phyloP scores from a whole-genome alignment of 805 yeast genomes.

The Vanderwaltozyma yarrowii region DNA sequence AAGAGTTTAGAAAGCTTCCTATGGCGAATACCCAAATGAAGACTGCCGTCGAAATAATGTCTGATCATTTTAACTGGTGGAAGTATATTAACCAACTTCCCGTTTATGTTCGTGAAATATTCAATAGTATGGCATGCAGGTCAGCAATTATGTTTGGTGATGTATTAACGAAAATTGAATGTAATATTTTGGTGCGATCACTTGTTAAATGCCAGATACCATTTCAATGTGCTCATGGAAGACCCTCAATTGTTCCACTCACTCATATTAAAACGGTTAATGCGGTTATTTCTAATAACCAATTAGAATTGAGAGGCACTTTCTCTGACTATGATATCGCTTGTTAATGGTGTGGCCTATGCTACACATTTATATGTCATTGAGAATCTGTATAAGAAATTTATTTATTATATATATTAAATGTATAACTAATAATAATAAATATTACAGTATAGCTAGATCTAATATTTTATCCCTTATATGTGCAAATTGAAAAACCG shows the following conservation, averaged over 20 bases:
- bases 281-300: background rate
- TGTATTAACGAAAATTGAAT: constrained; percentile 32
- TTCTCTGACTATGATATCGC: background rate
- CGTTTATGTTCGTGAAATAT: constrained; percentile 35
- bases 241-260: constrained; percentile 61
- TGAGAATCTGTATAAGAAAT: background rate
- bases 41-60: background rate
- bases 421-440: background rate
- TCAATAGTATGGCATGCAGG: constrained; percentile 58
- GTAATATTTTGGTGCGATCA: constrained; percentile 33
- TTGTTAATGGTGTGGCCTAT: background rate
- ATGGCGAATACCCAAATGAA: background rate
- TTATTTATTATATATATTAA: too few species aligned
- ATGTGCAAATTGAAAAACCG: constrained; percentile 2
- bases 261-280: background rate
- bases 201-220: constrained; percentile 48
- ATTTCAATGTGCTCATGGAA: constrained; percentile 78
- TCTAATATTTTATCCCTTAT: background rate
- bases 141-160: constrained; percentile 68
- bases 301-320: background rate
- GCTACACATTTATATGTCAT: background rate
- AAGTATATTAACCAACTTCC: constrained; percentile 38
- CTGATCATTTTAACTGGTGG: constrained; percentile 30
- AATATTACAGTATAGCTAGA: background rate
- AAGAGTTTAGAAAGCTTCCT: constrained; percentile 18